Conservation (phyloP, 768 basidiomycete genomes). For the Boletus reticulatus region DNA sequence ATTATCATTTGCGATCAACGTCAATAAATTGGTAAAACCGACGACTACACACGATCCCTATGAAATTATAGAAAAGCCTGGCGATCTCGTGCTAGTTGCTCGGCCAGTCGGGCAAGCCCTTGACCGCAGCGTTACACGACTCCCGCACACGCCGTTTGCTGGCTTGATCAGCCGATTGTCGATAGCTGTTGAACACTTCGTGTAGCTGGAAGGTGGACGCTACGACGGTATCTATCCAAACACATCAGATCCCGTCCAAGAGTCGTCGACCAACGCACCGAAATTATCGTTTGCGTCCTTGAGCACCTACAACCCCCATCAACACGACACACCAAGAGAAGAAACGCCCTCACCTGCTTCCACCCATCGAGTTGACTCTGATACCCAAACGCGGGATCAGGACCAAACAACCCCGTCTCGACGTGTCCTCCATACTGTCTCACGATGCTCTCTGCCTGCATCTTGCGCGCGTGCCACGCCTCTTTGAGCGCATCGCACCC, state of each 20-base stretch:
- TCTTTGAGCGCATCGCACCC: conserved; percentile 63
- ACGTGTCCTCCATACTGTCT: conserved; percentile 42
- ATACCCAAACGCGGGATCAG: conserved; percentile 40
- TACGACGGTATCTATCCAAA: conserved; percentile 42
- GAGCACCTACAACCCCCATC: conserved; percentile 37
- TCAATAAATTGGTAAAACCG: conserved; percentile 4
- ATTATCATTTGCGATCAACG: no score
- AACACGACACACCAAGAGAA: background rate
- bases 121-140: conserved; percentile 72
- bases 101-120: conserved; percentile 75
- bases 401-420: conserved; percentile 28
- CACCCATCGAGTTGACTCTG: conserved; percentile 54
- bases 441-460: conserved; percentile 50
- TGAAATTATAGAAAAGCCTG: background rate
- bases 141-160: conserved; percentile 77
- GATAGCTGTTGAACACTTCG: conserved; percentile 70
- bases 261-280: conserved; percentile 37
- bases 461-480: conserved; percentile 62
- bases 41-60: background rate
- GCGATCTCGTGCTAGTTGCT: conserved; percentile 17
- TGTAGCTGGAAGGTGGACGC: conserved; percentile 75
- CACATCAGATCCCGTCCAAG: background rate
- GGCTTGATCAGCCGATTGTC: conserved; percentile 67
- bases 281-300: conserved; percentile 54
- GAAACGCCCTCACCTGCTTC: conserved; percentile 46